These are phyloP conservation scores for Monilinia polystroma DNA, from an alignment of 2,329 filamentous ascomycete species.

Conservation along the genomic window DNA sequence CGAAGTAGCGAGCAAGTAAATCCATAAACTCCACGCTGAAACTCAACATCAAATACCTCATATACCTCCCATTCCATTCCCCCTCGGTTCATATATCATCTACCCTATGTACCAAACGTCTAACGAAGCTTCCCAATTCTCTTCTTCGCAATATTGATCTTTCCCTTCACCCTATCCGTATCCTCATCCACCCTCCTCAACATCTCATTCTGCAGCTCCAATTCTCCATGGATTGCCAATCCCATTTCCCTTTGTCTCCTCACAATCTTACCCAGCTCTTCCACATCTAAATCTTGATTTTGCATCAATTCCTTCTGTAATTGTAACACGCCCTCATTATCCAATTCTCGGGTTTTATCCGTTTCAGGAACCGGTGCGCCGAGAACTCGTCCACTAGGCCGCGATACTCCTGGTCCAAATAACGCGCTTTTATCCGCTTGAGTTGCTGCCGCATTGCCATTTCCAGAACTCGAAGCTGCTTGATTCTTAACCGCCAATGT, in stretches of 20 bases:
- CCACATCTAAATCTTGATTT: constrained; percentile 72
- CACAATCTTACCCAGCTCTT: constrained; percentile 66
- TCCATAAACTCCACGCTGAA: constrained; percentile 7
- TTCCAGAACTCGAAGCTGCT: constrained; percentile 23
- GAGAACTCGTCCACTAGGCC: constrained; percentile 61
- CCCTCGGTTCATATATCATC: not conserved
- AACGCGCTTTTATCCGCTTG: constrained; percentile 48
- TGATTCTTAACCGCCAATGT: constrained; percentile 51
- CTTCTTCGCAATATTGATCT: constrained; percentile 73
- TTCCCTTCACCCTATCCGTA: constrained; percentile 62
- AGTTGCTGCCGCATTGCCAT: constrained; percentile 31
- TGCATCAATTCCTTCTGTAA: constrained; percentile 72
- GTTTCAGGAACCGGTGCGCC: constrained; percentile 74
- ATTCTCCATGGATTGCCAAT: constrained; percentile 70
- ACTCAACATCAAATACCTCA: not conserved
- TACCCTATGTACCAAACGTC: not conserved
- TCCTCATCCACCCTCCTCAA: constrained; percentile 66
- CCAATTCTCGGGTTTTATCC: constrained; percentile 71
- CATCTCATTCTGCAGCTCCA: constrained; percentile 69
- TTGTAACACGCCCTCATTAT: constrained; percentile 71
- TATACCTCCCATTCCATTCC: not conserved
- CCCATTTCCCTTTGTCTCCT: constrained; percentile 76
- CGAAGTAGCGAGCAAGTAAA: constrained; percentile 8
- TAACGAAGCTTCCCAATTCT: constrained; percentile 61
- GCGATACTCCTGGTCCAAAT: constrained; percentile 44